A percentile compares a stretch with the other conserved stretches of the same genome.
phyloP scores from a whole-genome alignment of 2,329 filamentous ascomycete genomes.

The Chrysoporthe puriensis region DNA sequence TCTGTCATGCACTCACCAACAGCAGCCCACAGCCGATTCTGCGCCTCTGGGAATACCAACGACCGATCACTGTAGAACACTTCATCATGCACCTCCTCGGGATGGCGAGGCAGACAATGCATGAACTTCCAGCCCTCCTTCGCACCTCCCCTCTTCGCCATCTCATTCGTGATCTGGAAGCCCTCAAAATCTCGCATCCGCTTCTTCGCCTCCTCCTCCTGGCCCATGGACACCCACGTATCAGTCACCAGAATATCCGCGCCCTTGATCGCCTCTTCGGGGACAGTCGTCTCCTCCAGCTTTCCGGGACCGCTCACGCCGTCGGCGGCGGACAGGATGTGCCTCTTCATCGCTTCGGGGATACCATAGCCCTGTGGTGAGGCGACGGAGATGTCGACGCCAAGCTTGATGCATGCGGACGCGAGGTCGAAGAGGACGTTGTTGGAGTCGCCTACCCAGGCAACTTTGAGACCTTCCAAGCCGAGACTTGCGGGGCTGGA shows the following conservation, averaged over 20 bases:
- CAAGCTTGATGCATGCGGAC: conserved; percentile 84
- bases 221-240: conserved; percentile 98
- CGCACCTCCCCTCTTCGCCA: conserved; percentile 83
- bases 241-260: conserved; percentile 94
- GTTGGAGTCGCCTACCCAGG: conserved; percentile 96
- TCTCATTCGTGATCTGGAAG: conserved; percentile 87
- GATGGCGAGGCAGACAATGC: conserved; percentile 93
- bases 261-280: conserved; percentile 81
- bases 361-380: conserved; percentile 86
- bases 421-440: conserved; percentile 96
- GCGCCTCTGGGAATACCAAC: conserved; percentile 89
- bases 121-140: conserved; percentile 95
- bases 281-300: conserved; percentile 75
- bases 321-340: conserved; percentile 68
- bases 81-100: conserved; percentile 90
- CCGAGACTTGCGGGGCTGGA: conserved; percentile 55
- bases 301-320: conserved; percentile 64
- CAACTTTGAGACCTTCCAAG: conserved; percentile 83
- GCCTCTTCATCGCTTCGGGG: conserved; percentile 70
- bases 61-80: conserved; percentile 89
- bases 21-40: conserved; percentile 92
- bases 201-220: conserved; percentile 82
- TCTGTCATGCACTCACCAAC: conserved; percentile 59
- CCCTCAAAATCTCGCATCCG: conserved; percentile 81
- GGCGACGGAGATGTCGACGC: conserved; percentile 83